phyloP scores from a whole-genome alignment of 441 rosid genomes.

The Manihot esculenta region DNA sequence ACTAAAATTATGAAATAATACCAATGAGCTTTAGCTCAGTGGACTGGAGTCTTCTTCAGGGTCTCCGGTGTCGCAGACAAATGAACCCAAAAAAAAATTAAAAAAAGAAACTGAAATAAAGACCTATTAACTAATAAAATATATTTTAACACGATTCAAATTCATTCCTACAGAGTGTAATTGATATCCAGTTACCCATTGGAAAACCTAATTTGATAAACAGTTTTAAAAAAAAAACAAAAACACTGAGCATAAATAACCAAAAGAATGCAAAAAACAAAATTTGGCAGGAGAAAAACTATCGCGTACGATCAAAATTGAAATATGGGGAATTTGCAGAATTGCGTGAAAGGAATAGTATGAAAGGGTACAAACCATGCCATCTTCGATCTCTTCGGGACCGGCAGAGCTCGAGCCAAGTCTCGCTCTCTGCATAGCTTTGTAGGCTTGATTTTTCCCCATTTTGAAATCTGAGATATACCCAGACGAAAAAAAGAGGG shows the following conservation, averaged over 20 bases:
- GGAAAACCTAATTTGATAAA: background rate
- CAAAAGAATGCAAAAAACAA: conserved; percentile 5
- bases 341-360: conserved; percentile 20
- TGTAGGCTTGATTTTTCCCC: conserved; percentile 99
- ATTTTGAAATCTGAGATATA: conserved; percentile 35
- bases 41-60: too few relatives aligned
- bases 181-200: background rate
- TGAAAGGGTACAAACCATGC: conserved; percentile 98
- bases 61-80: too few relatives aligned
- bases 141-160: background rate
- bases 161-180: background rate
- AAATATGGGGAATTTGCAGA: background rate
- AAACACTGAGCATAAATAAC: background rate
- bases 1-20: background rate
- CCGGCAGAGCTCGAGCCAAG: conserved; percentile 76
- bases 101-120: too few relatives aligned
- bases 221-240: background rate
- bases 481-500: conserved; percentile 25
- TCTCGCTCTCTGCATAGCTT: conserved; percentile 96
- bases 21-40: too few relatives aligned
- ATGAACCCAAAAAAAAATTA: too few relatives aligned
- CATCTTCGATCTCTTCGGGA: conserved; percentile 88
- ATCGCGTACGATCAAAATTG: background rate
- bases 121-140: background rate
- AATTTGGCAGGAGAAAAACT: background rate